Conservation (phyloP, 1,284 basidiomycete species). For the Ustilago bromivora region DNA sequence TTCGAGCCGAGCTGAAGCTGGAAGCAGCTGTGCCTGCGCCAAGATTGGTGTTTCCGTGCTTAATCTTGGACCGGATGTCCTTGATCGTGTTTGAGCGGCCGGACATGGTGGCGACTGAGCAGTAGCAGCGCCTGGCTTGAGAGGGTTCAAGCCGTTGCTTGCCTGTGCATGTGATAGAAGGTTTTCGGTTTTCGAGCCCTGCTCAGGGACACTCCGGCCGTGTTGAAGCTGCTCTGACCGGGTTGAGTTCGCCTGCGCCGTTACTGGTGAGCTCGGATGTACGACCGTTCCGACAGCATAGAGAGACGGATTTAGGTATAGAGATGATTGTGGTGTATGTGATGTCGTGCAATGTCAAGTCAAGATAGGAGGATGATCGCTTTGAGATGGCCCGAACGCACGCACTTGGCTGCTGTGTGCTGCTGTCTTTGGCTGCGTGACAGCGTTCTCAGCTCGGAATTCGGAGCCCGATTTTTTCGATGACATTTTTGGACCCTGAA, state of each 20-base stretch:
- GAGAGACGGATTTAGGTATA: not conserved
- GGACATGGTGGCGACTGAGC: slow-evolving; percentile 22
- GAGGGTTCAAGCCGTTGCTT: not conserved
- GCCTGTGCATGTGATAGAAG: not conserved
- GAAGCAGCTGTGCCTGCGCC: slow-evolving; percentile 58
- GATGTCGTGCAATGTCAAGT: not conserved
- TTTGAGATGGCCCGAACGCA: slow-evolving; percentile 34
- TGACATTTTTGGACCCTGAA: slow-evolving; percentile 33
- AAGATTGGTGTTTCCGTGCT: slow-evolving; percentile 63
- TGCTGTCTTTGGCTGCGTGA: slow-evolving; percentile 5
- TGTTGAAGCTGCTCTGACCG: not conserved
- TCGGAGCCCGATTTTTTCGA: slow-evolving; percentile 28
- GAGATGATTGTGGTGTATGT: not conserved
- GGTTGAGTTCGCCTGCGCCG: too few species aligned
- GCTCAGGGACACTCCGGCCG: not conserved
- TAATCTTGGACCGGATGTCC: slow-evolving; percentile 66
- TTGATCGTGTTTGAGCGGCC: slow-evolving; percentile 46
- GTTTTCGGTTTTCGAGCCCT: not conserved
- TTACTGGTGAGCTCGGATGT: too few species aligned
- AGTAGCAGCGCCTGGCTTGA: not conserved
- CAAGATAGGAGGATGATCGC: not conserved
- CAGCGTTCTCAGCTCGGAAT: slow-evolving; percentile 1
- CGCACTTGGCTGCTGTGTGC: not conserved
- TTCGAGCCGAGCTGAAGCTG: slow-evolving; percentile 36
- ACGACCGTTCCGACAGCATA: too few species aligned